Base-by-base conservation (phyloP, 805 yeast genomes). In the Lipomyces kockii region DNA sequence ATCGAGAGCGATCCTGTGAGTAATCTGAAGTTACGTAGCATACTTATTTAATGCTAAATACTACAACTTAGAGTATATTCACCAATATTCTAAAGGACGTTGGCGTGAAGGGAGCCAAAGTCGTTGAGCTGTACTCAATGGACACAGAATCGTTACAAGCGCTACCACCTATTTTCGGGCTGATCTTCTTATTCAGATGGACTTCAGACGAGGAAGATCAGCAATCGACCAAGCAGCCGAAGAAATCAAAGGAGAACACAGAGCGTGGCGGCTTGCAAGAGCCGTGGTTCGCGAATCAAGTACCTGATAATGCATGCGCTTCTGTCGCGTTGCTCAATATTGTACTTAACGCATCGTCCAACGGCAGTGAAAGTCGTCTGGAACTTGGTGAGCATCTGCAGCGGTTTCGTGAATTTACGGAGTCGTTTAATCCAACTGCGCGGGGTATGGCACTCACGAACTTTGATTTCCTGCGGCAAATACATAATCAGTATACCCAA, bases 251-350 rank as follows among this genome's bases (percentile, higher is more conserved):
- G 17, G 29, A 22, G 34, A 22, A 52, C 27, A 20, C 11, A 6
- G 49, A 43, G 49, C 0, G 22, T n/a, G 20, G 11, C 2, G 14
- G 11, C 14, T 43, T 43, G 49, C 49, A n/a, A 7, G 20, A 43
- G 49, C 66, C 58, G 12, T 68, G 71, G 71, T 68, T 68, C 37
- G 71, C 71, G 27, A 68, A 66, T 29, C 70, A 67, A 29, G 65
- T 62, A 4, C 17, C 62, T 8, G 64, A 62, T 35, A 68, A 68
- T 35, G 65, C 71, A 7, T 68, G 71, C 39, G 71, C 69, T 9
- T 62, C 69, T 8, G 17, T 68, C 2, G 71, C 71, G 2, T 52
- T 68, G 32, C 64, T 68, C 55, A 68, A 68, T 32, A 65, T 65
- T 20, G 49, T 62, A 22, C 53, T 68, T 22, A 67, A 67, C 43